Percentiles rank a stretch among this genome's conserved stretches.
Evolutionary conservation across 202 grass and related monocot species (phyloP).

Genomic region (Setaria italica): DNA sequence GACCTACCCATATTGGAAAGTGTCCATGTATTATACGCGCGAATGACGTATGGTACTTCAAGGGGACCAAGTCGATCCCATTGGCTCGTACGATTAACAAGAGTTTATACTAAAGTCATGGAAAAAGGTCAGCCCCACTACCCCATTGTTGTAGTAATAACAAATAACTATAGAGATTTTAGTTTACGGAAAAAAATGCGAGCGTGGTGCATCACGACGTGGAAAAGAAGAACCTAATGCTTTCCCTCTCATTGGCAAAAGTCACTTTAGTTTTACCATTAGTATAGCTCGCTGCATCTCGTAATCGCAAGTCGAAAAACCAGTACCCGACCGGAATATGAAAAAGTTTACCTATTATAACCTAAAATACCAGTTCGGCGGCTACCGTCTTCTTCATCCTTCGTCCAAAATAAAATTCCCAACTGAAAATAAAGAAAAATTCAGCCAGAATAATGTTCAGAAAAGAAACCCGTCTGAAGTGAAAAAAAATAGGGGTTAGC

Average conservation of each 20-base stretch:
- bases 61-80: constrained; percentile 10
- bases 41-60: constrained; percentile 37
- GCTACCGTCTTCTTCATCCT: neutral
- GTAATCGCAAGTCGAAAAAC: constrained; percentile 15
- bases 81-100: constrained; percentile 25
- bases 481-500: no score
- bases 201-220: constrained; percentile 54
- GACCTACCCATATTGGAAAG: constrained; percentile 52
- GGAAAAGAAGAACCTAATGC: constrained; percentile 58
- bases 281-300: constrained; percentile 23
- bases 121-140: constrained; percentile 44
- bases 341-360: neutral
- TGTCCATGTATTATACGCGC: constrained; percentile 33
- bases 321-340: constrained; percentile 25
- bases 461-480: neutral
- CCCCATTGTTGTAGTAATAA: neutral
- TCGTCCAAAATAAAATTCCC: neutral
- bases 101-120: neutral
- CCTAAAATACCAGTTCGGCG: neutral
- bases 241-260: constrained; percentile 47
- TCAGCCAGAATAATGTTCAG: neutral
- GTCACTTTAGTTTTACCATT: constrained; percentile 54
- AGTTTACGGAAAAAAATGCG: constrained; percentile 1
- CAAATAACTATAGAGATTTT: neutral
- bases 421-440: neutral